Percentiles rank a stretch among this genome's conserved stretches.
Evolutionary conservation across 2,329 filamentous ascomycete species (phyloP).

Genomic region (Aaosphaeria pasadenensis): DNA sequence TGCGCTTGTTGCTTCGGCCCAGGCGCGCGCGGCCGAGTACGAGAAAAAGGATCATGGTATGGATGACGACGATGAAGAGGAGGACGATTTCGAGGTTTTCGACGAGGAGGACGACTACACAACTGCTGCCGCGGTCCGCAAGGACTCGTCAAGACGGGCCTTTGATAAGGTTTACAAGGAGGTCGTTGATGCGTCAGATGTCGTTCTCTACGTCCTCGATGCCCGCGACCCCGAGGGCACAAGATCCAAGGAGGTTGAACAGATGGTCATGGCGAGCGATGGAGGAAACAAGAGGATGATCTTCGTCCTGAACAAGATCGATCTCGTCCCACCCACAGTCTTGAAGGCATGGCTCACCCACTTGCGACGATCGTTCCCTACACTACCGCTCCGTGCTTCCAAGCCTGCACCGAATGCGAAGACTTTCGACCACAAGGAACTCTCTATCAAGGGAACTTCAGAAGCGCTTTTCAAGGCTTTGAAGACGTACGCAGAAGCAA

Average conservation of each 20-base stretch:
- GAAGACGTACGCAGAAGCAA: conserved; percentile 80
- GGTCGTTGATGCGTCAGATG: conserved; percentile 84
- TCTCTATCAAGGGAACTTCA: conserved; percentile 83
- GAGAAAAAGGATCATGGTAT: conserved; percentile 62
- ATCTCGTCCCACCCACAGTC: conserved; percentile 77
- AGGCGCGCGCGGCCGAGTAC: conserved; percentile 73
- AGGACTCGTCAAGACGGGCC: conserved; percentile 72
- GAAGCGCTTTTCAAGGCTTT: conserved; percentile 82
- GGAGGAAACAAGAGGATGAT: conserved; percentile 83
- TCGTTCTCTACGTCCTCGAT: conserved; percentile 89
- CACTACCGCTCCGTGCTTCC: conserved; percentile 82
- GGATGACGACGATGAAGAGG: conserved; percentile 57
- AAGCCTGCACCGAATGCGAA: conserved; percentile 79
- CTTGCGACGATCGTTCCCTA: conserved; percentile 86
- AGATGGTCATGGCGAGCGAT: conserved; percentile 85
- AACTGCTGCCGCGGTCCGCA: conserved; percentile 26
- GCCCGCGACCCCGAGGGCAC: conserved; percentile 90
- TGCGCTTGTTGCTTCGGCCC: conserved; percentile 81
- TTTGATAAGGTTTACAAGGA: conserved; percentile 97
- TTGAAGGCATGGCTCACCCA: conserved; percentile 82
- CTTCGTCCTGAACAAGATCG: conserved; percentile 92
- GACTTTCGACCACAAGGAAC: conserved; percentile 86
- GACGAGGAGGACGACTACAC: conserved; percentile 43
- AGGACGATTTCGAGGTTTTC: conserved; percentile 49
- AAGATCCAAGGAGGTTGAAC: conserved; percentile 84